Evolutionary conservation across 257 asterid species (phyloP), one percentile per base, ranked within the genome.

Genomic region (Penstemon barbatus): DNA sequence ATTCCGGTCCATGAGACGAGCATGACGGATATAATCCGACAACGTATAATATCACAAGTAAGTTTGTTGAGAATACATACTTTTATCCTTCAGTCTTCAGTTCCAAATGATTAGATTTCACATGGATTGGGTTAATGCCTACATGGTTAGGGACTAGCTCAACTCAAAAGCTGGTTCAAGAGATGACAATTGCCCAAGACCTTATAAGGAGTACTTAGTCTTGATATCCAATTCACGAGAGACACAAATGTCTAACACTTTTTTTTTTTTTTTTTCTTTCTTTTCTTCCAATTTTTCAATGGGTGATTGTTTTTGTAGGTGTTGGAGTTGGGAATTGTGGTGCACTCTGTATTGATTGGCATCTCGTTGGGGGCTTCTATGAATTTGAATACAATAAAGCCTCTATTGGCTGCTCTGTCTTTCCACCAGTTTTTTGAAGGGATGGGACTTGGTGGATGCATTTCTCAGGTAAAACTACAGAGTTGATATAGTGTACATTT

Each of bases 381-480:
- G 73, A 84, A 77, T 57, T 45, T 65, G 11, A 77, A 80, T 6
- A 78, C 87, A 7, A 75, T 86, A 43, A 86, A 78, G 77, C 84
- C 92, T 37, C 59, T 86, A 75, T 53, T 86, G 64, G 83, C 75
- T 18, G 92, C 92, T 18, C 73, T 86, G 73, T 83, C 87, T 37
- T 86, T 82, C 66, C 92, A 86, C 58, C 92, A 86, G 65, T 83
- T 86, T 74, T 86, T 86, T 46, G 92, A 83, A 15, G 92, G 92
- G 33, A 83, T 86, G 86, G 92, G 92, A 7, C 89, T 86, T 39
- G 92, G 92, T 62, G 92, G 92, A 25, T 86, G 92, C 75, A 79
- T 86, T 37, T 76, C 89, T 4, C 89, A 86, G 89, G 89, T 86
- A 63, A 7, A 10, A 19, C 8, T 6, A 3, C 25, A 19, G 38